Conservation (phyloP, 2,329 filamentous ascomycete species). For the Ophiostoma quercus region DNA sequence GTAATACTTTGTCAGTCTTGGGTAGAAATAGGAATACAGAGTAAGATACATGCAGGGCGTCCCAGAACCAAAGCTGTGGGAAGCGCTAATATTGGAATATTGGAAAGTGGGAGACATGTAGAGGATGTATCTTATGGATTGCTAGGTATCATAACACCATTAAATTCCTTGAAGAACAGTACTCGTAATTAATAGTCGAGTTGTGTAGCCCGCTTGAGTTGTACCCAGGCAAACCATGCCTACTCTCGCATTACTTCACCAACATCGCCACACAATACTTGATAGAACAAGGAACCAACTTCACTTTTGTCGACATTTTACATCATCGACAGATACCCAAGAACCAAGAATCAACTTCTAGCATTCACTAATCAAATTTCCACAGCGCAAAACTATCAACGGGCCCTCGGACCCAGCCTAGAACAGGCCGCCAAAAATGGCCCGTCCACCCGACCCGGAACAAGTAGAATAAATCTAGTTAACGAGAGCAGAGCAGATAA, state of each 20-base stretch:
- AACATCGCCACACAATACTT: neutral
- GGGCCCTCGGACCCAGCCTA: conserved; percentile 6
- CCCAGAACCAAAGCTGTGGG: neutral
- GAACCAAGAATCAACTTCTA: neutral
- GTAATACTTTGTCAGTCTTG: no score
- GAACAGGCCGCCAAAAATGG: conserved; percentile 9
- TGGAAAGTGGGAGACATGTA: neutral
- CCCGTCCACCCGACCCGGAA: conserved; percentile 3
- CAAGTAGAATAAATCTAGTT: neutral
- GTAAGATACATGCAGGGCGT: neutral
- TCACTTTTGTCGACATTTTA: neutral
- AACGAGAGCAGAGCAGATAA: no score
- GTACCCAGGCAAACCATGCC: no score
- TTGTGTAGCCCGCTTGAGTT: no score
- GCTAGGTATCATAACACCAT: no score
- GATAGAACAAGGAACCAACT: neutral
- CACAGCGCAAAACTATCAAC: neutral
- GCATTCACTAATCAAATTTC: neutral
- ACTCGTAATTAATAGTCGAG: no score
- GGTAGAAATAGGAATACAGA: neutral
- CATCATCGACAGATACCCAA: neutral
- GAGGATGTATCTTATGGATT: no score
- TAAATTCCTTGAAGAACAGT: no score
- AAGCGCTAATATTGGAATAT: neutral
- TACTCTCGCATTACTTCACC: neutral